Evolutionary conservation across 2,329 filamentous ascomycete species (phyloP).

Genomic region (Thielaviopsis cerberus): DNA sequence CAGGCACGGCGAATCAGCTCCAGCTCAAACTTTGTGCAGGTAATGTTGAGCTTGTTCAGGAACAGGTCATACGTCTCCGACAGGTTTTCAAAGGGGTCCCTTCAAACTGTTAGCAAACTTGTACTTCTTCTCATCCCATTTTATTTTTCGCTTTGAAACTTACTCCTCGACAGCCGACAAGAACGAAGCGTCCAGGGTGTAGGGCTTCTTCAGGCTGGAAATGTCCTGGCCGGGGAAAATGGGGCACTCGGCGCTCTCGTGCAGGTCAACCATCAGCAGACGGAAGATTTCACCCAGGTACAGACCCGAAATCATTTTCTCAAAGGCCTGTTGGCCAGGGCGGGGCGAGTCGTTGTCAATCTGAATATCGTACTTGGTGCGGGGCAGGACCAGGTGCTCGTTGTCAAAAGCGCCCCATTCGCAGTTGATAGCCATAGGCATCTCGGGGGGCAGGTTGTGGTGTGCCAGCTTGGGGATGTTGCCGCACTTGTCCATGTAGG

Average conservation of each 20-base stretch:
- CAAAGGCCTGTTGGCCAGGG: slow-evolving; percentile 84
- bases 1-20: slow-evolving; percentile 77
- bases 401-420: slow-evolving; percentile 97
- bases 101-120: slow-evolving; percentile 20
- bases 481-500: slow-evolving; percentile 88
- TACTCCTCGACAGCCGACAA: slow-evolving; percentile 79
- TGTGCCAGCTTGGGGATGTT: slow-evolving; percentile 86
- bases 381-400: slow-evolving; percentile 70
- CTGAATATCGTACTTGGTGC: slow-evolving; percentile 66
- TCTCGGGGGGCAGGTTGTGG: slow-evolving; percentile 68
- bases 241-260: slow-evolving; percentile 54
- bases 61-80: slow-evolving; percentile 75
- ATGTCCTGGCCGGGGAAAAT: slow-evolving; percentile 78
- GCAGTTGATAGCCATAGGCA: slow-evolving; percentile 89
- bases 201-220: slow-evolving; percentile 58
- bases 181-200: slow-evolving; percentile 84
- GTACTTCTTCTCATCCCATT: background rate
- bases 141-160: slow-evolving; percentile 14
- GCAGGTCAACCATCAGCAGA: slow-evolving; percentile 64
- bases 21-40: slow-evolving; percentile 56
- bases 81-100: slow-evolving; percentile 88
- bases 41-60: slow-evolving; percentile 53
- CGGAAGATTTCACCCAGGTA: slow-evolving; percentile 93
- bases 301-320: slow-evolving; percentile 93
- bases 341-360: slow-evolving; percentile 85